Evolutionary conservation across 2,329 filamentous ascomycete genomes (phyloP).

Genomic region (Botryosphaeria dothidea): DNA sequence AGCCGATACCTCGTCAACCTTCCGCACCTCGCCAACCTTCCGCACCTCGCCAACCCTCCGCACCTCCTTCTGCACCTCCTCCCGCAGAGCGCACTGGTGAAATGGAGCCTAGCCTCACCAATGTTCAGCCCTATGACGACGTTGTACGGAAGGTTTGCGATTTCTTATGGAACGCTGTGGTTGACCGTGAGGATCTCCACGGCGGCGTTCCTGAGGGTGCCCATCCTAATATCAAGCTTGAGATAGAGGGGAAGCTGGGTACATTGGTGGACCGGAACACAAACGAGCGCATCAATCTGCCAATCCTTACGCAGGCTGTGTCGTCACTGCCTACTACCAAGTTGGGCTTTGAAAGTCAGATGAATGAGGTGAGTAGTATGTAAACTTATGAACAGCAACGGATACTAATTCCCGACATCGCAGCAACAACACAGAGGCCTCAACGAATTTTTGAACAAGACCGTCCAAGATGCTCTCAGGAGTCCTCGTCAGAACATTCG

Average conservation of each 20-base stretch:
- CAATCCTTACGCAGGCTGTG: slow-evolving; percentile 67
- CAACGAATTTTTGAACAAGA: slow-evolving; percentile 81
- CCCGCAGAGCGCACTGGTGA: slow-evolving; percentile 23
- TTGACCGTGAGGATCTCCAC: slow-evolving; percentile 62
- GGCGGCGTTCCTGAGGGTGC: slow-evolving; percentile 26
- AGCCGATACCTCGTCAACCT: slow-evolving; percentile 21
- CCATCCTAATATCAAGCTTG: slow-evolving; percentile 65
- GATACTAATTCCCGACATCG: background rate
- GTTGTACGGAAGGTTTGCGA: slow-evolving; percentile 76
- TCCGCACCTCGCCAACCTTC: slow-evolving; percentile 21
- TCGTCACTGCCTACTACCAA: slow-evolving; percentile 43
- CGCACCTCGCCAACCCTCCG: slow-evolving; percentile 20
- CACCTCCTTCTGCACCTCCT: no score
- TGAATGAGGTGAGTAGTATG: slow-evolving; percentile 53
- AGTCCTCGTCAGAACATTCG: slow-evolving; percentile 62
- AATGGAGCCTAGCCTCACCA: slow-evolving; percentile 65
- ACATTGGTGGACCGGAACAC: slow-evolving; percentile 74
- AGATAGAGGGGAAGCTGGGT: slow-evolving; percentile 94
- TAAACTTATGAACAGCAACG: background rate
- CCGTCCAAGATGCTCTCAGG: slow-evolving; percentile 55
- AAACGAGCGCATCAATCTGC: slow-evolving; percentile 66
- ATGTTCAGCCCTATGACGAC: slow-evolving; percentile 71
- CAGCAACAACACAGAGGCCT: slow-evolving; percentile 78
- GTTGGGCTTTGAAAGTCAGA: slow-evolving; percentile 77
- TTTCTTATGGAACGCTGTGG: slow-evolving; percentile 73